Evolutionary conservation across 176 grass and related monocot genomes (phyloP).

Genomic region (Zea mays): Zm-B73-REFERENCE-NAM-5.0 NC_050100.1:212310501-212311000

Average conservation of each 20-base stretch:
- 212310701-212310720: conserved; percentile 36
- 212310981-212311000: no score
- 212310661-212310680: conserved; percentile 39
- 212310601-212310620: conserved; percentile 59
- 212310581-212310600: conserved; percentile 1
- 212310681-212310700: conserved; percentile 34
- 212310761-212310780: no score
- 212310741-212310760: conserved; percentile 18
- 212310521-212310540: conserved; percentile 54
- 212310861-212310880: no score
- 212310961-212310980: no score
- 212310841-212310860: no score
- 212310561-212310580: conserved; percentile 38
- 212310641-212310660: conserved; percentile 30
- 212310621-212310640: conserved; percentile 40
- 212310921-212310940: no score
- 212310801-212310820: no score
- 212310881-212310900: no score
- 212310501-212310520: conserved; percentile 79
- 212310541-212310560: conserved; percentile 31
- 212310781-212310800: no score
- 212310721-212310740: conserved; percentile 12
- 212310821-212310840: no score
- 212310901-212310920: no score
- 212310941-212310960: no score